phyloP scores from a whole-genome alignment of 208 protist species.

The Crithidia mellificae region DNA sequence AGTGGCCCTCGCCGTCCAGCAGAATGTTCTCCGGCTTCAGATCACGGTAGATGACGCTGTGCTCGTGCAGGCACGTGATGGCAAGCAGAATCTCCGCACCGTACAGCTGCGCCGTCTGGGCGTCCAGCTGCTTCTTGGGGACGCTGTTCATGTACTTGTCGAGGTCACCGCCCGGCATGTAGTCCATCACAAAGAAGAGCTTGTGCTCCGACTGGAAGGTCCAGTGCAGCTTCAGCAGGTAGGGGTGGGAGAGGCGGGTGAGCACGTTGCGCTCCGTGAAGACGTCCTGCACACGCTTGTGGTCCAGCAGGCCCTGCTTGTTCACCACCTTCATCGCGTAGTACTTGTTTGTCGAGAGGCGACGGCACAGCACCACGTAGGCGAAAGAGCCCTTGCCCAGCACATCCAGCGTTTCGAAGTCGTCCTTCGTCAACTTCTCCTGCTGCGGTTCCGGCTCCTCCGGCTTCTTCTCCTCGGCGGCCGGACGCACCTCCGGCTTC shows the following conservation, averaged over 20 bases:
- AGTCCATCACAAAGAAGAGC: conserved; percentile 96
- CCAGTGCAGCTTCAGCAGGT: conserved; percentile 94
- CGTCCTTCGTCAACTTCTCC: conserved; percentile 90
- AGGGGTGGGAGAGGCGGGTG: conserved; percentile 92
- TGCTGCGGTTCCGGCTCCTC: conserved; percentile 30
- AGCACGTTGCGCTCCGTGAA: conserved; percentile 94
- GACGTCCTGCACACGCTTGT: conserved; percentile 91
- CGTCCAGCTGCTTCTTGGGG: conserved; percentile 83
- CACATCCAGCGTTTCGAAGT: conserved; percentile 92
- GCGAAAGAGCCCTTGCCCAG: conserved; percentile 96
- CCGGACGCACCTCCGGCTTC: conserved; percentile 14
- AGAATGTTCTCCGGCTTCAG: conserved; percentile 95
- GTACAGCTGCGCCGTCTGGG: conserved; percentile 92
- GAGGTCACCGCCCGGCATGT: conserved; percentile 93
- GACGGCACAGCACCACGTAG: conserved; percentile 93
- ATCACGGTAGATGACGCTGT: conserved; percentile 95
- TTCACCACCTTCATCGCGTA: conserved; percentile 95
- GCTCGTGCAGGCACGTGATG: conserved; percentile 92
- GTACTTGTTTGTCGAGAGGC: conserved; percentile 87
- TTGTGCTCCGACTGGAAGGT: conserved; percentile 97
- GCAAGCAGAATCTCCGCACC: conserved; percentile 92
- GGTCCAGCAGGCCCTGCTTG: conserved; percentile 89
- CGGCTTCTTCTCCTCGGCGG: conserved; percentile 28
- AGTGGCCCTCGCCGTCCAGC: conserved; percentile 84
- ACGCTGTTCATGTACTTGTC: conserved; percentile 92